Conservation (phyloP, 2,329 filamentous ascomycete species). For the Aureobasidium sp. region DNA sequence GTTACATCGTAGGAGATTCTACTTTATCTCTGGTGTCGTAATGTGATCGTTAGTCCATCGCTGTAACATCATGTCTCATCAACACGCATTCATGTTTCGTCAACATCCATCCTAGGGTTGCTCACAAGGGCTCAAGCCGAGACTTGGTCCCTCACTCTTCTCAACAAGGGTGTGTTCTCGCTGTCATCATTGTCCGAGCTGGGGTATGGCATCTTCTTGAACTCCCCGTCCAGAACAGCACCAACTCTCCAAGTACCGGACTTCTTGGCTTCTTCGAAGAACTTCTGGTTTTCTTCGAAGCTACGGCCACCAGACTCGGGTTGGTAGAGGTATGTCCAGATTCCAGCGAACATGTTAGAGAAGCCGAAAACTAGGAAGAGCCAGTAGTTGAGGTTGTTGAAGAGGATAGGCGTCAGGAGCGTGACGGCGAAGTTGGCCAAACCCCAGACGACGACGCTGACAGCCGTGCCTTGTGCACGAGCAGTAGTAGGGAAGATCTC, state of each 20-base stretch:
- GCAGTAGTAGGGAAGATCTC: conserved; percentile 52
- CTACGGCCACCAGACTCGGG: conserved; percentile 52
- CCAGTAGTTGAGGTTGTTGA: conserved; percentile 54
- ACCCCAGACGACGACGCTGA: conserved; percentile 51
- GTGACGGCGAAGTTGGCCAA: conserved; percentile 53
- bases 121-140: not conserved
- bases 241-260: conserved; percentile 48
- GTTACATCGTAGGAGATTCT: not conserved
- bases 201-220: conserved; percentile 37
- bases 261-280: conserved; percentile 48
- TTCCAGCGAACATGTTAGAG: conserved; percentile 49
- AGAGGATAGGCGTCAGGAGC: conserved; percentile 51
- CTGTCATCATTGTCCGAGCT: conserved; percentile 33
- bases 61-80: not conserved
- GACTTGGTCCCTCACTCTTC: conserved; percentile 38
- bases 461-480: conserved; percentile 48
- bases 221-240: conserved; percentile 49
- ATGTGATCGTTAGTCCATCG: not conserved
- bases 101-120: not conserved
- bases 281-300: conserved; percentile 55
- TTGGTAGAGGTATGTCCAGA: conserved; percentile 47
- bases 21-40: not conserved
- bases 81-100: not conserved
- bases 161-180: conserved; percentile 41
- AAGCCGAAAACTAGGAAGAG: conserved; percentile 51